Evolutionary conservation across 257 asterid species (phyloP), one percentile per base, ranked within the genome.

Genomic region (Penstemon davidsonii): DNA sequence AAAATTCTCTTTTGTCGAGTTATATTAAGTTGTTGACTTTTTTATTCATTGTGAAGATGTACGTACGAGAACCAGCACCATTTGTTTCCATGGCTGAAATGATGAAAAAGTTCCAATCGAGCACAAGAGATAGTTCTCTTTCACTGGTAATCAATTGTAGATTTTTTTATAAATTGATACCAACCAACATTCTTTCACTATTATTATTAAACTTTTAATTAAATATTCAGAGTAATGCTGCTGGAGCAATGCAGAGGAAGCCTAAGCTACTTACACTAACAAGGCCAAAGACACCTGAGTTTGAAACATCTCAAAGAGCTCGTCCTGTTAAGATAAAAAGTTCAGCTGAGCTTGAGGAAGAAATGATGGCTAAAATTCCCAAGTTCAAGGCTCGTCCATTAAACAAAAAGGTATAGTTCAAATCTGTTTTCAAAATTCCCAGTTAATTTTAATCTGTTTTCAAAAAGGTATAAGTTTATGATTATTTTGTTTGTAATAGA

Each of bases 81-180:
- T 92, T 85, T 70, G 88, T 92, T 74, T 89, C 98, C 6, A 85
- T 76, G 80, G 96, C 97, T 58, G 97, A 92, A 81, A 92, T 92
- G 98, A 84, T 86, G 86, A 85, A 71, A 54, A 92, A 85, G 80
- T 92, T 92, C 59, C 93, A 86, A 72, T 84, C 95, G 11, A 85
- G 88, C 79, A 92, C 98, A 57, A 79, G 96, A 72, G 91, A 84
- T 42, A 64, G 75, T 75, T 81, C 87, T 62, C 70, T 76, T 70
- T 77, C 84, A 60, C 91, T 82, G 82, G 97, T 83, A 78, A 78
- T 10, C 18, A 42, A 47, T 42, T 57, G 12, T 65, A 8, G 37
- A 44, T n/a, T n/a, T 39, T 6, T 25, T 60, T 62, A 43, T 39
- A 41, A 60, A 45, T 41, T 8, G 37, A 3, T 25, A 25, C 33